Conservation (phyloP, 1,139 yeast genomes). For the Blastobotrys ciferrii region DNA sequence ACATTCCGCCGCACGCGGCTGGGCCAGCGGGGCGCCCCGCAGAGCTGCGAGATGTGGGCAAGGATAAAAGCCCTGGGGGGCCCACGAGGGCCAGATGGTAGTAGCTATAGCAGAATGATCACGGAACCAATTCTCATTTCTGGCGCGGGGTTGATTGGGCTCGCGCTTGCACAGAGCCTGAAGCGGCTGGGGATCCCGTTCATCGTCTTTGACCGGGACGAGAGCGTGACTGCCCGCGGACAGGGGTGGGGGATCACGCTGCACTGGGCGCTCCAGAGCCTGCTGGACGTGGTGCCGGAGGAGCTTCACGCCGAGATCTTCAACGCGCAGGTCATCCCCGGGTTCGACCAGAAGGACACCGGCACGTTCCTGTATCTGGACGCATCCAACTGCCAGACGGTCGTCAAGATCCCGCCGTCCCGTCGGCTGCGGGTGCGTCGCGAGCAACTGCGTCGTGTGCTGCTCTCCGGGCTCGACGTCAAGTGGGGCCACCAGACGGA, state of each 20-base stretch:
- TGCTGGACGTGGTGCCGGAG: conserved; percentile 5
- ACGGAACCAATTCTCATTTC: conserved; percentile 7
- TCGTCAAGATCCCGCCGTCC: conserved; percentile 6
- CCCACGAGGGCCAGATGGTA: background rate
- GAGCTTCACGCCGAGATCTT: background rate
- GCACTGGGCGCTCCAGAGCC: conserved; percentile 8
- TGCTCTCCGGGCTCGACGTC: conserved; percentile 1
- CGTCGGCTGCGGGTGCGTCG: conserved; percentile 4
- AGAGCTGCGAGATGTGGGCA: no score
- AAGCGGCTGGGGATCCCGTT: conserved; percentile 8
- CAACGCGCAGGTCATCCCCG: conserved; percentile 5
- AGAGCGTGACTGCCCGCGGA: conserved; percentile 1
- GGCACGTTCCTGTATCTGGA: conserved; percentile 6
- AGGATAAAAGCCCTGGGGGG: background rate
- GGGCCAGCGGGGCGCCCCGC: background rate
- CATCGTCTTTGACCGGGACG: conserved; percentile 4
- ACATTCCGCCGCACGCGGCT: background rate
- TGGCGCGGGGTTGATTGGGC: conserved; percentile 4
- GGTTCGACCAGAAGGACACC: conserved; percentile 6
- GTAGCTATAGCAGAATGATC: no score
- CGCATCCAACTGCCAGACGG: conserved; percentile 6
- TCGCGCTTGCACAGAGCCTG: conserved; percentile 3
- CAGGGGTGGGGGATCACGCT: conserved; percentile 8
- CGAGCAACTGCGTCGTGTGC: conserved; percentile 1
- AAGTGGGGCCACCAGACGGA: conserved; percentile 6